Evolutionary conservation across 495 filamentous ascomycete species (phyloP).

Genomic region (Glarea lozoyensis): DNA sequence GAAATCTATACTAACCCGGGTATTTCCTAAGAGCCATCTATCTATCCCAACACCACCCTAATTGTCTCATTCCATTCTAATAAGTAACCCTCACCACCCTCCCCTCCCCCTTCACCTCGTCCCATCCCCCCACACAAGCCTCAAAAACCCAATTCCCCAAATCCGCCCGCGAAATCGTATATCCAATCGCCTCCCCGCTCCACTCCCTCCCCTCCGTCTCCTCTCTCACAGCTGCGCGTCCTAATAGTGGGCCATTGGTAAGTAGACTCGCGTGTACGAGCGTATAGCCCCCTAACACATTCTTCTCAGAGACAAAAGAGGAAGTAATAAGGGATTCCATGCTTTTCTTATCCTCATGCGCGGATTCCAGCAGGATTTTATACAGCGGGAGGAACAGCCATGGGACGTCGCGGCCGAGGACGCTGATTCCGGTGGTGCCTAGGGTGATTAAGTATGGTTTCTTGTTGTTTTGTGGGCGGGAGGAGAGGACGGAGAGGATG

Average conservation of each 20-base stretch:
- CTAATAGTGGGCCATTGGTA: not conserved
- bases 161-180: conserved; percentile 8
- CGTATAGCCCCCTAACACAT: not conserved
- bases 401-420: conserved; percentile 5
- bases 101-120: conserved; percentile 1
- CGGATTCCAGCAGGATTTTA: not conserved
- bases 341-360: conserved; percentile 6
- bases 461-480: not conserved
- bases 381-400: conserved; percentile 1
- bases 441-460: conserved; percentile 2
- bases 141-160: conserved; percentile 6
- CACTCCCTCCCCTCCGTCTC: not conserved
- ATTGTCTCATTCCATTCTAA: too few relatives aligned
- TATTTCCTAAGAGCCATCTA: too few relatives aligned
- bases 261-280: conserved; percentile 2
- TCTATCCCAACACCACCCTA: too few relatives aligned
- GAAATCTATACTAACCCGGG: too few relatives aligned
- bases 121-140: not conserved
- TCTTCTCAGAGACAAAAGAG: not conserved
- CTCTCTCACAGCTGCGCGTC: not conserved
- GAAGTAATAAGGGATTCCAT: conserved; percentile 3
- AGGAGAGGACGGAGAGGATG: conserved; percentile 1
- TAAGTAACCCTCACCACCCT: not conserved
- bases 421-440: conserved; percentile 5
- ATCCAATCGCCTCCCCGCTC: conserved; percentile 4